Conservation (phyloP, 2,329 filamentous ascomycete genomes). For the Sodiomyces alkalinus region DNA sequence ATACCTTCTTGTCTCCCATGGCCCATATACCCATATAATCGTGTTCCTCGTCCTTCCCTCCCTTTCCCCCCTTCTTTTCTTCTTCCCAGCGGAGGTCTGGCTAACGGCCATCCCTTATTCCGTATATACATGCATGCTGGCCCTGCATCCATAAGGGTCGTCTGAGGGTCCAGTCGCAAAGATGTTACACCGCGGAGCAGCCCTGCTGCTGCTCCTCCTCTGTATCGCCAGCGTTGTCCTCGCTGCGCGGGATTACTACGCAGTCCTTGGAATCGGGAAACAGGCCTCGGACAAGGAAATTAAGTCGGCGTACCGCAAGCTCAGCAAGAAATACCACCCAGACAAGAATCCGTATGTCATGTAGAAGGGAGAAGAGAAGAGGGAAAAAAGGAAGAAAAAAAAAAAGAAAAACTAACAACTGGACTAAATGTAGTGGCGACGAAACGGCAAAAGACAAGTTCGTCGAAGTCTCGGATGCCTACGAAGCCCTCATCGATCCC, state of each 20-base stretch:
- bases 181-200: conserved; percentile 37
- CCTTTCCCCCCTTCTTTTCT: neutral
- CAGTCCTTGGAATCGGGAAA: conserved; percentile 66
- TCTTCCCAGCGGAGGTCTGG: no score
- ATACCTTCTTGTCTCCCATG: neutral
- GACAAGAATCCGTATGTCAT: conserved; percentile 97
- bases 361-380: no score
- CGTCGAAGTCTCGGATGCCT: conserved; percentile 85
- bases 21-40: neutral
- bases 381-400: no score
- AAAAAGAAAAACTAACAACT: no score
- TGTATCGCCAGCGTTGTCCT: conserved; percentile 36
- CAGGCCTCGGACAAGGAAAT: conserved; percentile 74
- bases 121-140: neutral
- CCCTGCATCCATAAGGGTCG: neutral
- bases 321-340: conserved; percentile 93
- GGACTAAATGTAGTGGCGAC: conserved; percentile 54
- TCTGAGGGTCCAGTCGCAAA: neutral
- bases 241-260: conserved; percentile 64
- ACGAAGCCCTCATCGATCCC: conserved; percentile 73
- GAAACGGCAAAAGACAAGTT: conserved; percentile 76
- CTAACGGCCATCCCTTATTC: conserved; percentile 4
- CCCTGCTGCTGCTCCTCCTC: conserved; percentile 34
- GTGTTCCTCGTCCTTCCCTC: neutral
- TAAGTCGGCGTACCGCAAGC: conserved; percentile 79